Evolutionary conservation across 306 rosid genomes (phyloP), one percentile per base, ranked within the genome.

Genomic region (Adenanthera pavonina): DNA sequence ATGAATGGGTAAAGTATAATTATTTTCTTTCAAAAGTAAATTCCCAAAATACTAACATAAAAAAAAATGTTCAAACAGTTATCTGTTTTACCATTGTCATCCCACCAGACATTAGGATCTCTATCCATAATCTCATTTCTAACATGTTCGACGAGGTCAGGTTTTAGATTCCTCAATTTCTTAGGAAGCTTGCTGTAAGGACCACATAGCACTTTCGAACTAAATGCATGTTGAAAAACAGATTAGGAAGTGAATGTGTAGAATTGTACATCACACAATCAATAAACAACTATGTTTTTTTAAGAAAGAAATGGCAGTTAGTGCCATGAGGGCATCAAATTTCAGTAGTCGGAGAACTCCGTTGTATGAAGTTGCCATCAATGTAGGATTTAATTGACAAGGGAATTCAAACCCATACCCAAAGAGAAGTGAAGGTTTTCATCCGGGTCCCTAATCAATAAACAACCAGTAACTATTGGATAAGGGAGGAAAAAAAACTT

Each of bases 111-210:
- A 88, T 92, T 91, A 41, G 99, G 99, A 85, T 92, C 96, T 88
- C 80, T 89, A 60, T 93, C 97, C 99, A 95, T 95, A 69, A 95
- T 92, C 91, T 95, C 99, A 43, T 93, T 95, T 83, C 99, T 95
- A 78, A 95, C 86, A 84, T 93, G 98, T 80, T 95, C 98, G 81
- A 95, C 89, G 64, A 95, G 96, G 83, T 96, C 94, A 75, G 98
- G 98, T 72, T 95, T 98, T 90, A 95, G 78, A 86, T 95, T 95
- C 87, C 99, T 89, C 85, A 93, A 78, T 73, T 93, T 95, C 89
- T 95, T 98, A 25, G 99, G 99, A 86, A 93, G 94, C 88, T 95
- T 98, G 7, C 98, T 97, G 82, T 95, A 96, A 72, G 97, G 99
- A 69, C 99, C 99, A 49, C 90, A 91, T 78, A 95, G 89, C 84